These are phyloP conservation scores for Oryza coarctata DNA, from an alignment of 176 grass and related monocot species.

Conservation along the genomic window DNA sequence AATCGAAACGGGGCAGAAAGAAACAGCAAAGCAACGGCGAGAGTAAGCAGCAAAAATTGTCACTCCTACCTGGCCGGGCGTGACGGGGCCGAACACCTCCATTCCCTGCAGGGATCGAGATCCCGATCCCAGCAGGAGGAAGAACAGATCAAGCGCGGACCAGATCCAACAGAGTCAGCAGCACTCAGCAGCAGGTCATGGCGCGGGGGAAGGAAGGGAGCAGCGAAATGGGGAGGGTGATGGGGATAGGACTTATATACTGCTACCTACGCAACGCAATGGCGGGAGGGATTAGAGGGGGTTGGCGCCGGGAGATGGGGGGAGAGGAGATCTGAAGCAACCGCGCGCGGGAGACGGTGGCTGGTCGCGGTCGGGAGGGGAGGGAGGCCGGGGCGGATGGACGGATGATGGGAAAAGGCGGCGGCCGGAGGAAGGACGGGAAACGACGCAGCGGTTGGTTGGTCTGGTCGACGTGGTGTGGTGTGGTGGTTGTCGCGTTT, in stretches of 20 bases:
- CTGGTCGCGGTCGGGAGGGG: slow-evolving; percentile 41
- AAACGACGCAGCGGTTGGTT: background rate
- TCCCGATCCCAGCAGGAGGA: background rate
- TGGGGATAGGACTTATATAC: slow-evolving; percentile 35
- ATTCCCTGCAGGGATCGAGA: slow-evolving; percentile 25
- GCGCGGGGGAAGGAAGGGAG: background rate
- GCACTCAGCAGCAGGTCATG: slow-evolving; percentile 4
- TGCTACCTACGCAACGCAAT: background rate
- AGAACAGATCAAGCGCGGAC: background rate
- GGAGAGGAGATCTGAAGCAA: slow-evolving; percentile 61
- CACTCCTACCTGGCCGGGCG: slow-evolving; percentile 52
- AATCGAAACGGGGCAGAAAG: background rate
- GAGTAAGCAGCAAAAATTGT: background rate
- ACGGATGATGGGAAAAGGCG: background rate
- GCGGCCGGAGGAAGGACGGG: no score
- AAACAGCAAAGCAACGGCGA: background rate
- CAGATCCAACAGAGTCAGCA: slow-evolving; percentile 18
- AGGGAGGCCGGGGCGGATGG: background rate
- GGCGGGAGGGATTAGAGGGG: slow-evolving; percentile 13
- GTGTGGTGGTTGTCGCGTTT: slow-evolving; percentile 27
- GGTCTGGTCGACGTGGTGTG: background rate
- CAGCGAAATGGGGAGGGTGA: slow-evolving; percentile 10
- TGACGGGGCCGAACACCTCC: slow-evolving; percentile 73
- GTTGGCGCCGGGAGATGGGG: background rate
- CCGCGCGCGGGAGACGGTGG: slow-evolving; percentile 14